Conservation (phyloP, 768 basidiomycete genomes). For the Pulveroboletus sp. region DNA sequence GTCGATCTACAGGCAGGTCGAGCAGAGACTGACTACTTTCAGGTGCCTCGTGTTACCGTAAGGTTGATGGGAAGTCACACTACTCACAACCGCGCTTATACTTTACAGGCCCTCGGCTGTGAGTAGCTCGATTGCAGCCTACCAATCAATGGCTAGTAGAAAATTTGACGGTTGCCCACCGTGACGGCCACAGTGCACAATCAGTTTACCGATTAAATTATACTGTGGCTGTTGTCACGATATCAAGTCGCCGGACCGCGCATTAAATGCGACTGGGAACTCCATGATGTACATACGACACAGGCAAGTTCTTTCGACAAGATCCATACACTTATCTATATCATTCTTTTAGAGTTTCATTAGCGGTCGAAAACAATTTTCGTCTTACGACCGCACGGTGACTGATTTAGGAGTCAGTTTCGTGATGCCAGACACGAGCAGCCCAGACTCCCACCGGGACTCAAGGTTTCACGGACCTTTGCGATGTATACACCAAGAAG, state of each 20-base stretch:
- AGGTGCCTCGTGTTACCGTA: too few relatives aligned
- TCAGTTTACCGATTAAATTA: not conserved
- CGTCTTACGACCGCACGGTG: not conserved
- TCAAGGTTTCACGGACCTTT: not conserved
- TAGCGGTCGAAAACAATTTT: not conserved
- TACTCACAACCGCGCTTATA: too few relatives aligned
- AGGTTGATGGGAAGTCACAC: too few relatives aligned
- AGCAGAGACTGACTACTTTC: too few relatives aligned
- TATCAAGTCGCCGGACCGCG: not conserved
- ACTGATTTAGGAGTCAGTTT: not conserved
- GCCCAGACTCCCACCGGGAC: not conserved
- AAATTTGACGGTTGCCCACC: not conserved
- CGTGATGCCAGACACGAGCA: not conserved
- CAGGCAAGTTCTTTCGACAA: too few relatives aligned
- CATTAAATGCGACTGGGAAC: conserved; percentile 3
- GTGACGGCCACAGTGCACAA: too few relatives aligned
- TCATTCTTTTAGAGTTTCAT: conserved; percentile 12
- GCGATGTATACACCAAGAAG: conserved; percentile 1
- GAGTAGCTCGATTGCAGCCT: too few relatives aligned
- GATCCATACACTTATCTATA: not conserved
- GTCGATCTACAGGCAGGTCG: too few relatives aligned
- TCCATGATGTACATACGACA: not conserved
- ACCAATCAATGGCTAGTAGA: too few relatives aligned
- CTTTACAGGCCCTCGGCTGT: too few relatives aligned
- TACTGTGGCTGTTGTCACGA: not conserved